Percentiles rank a stretch among this genome's conserved stretches.
phyloP scores from a whole-genome alignment of 2,329 filamentous ascomycete species.

The Colletotrichum zoysiae region DNA sequence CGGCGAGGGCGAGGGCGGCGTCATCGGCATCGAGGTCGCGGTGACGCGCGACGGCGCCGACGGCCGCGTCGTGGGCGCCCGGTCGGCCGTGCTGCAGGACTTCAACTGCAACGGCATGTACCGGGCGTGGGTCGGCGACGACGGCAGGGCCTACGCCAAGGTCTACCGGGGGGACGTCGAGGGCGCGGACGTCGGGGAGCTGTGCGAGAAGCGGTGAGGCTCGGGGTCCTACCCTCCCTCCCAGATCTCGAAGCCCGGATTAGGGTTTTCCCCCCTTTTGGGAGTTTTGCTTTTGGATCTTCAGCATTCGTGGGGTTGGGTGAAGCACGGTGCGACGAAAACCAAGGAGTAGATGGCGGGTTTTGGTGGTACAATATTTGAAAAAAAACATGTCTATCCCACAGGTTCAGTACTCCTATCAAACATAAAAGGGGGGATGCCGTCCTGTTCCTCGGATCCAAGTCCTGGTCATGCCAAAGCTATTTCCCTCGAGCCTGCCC shows the following conservation, averaged over 20 bases:
- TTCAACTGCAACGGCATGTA: slow-evolving; percentile 93
- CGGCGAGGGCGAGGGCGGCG: slow-evolving; percentile 85
- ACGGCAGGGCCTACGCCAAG: slow-evolving; percentile 68
- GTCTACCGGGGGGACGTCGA: slow-evolving; percentile 60
- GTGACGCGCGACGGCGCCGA: slow-evolving; percentile 60
- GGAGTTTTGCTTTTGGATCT: background rate
- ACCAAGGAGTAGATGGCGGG: background rate
- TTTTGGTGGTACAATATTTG: slow-evolving; percentile 37
- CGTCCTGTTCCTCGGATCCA: slow-evolving; percentile 19
- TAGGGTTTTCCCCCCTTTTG: background rate
- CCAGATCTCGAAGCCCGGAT: too few relatives aligned
- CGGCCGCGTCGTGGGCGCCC: slow-evolving; percentile 56
- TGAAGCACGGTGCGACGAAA: background rate
- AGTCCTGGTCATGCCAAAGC: background rate
- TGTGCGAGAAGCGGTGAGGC: slow-evolving; percentile 27
- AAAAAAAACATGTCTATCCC: slow-evolving; percentile 28
- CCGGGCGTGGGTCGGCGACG: slow-evolving; percentile 78
- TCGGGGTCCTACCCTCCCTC: too few relatives aligned
- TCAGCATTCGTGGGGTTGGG: background rate
- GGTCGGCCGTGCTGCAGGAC: slow-evolving; percentile 74
- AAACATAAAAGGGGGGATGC: slow-evolving; percentile 16
- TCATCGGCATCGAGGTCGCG: slow-evolving; percentile 82
- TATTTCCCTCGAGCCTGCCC: background rate
- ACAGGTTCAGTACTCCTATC: slow-evolving; percentile 25
- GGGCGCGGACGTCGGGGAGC: slow-evolving; percentile 34